Evolutionary conservation across 371 early-diverging fungal species (phyloP).

Genomic region (Saksenaea vasiformis): DNA sequence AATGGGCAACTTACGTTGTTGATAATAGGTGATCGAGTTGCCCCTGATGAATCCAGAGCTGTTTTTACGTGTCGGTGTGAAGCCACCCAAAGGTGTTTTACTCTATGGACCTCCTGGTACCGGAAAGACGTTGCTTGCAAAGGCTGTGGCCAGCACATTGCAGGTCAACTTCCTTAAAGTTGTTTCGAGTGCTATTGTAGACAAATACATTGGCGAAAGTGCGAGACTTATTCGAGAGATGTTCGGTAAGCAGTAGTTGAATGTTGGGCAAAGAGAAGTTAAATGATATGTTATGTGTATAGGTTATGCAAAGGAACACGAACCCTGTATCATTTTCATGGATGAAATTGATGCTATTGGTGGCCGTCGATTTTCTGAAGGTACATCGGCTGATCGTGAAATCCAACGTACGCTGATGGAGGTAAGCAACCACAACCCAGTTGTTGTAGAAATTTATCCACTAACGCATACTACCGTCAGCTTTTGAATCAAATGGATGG

Average conservation of each 20-base stretch:
- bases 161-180: slow-evolving; percentile 98
- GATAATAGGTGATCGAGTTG: slow-evolving; percentile 89
- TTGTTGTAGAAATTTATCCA: slow-evolving; percentile 2
- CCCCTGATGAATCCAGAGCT: slow-evolving; percentile 99
- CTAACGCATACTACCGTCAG: slow-evolving; percentile 19
- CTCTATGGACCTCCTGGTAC: slow-evolving; percentile 99
- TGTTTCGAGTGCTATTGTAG: slow-evolving; percentile 97
- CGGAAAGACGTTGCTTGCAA: slow-evolving; percentile 88
- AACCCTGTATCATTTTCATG: slow-evolving; percentile 99
- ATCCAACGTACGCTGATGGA: slow-evolving; percentile 99
- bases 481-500: slow-evolving; percentile 99
- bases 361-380: slow-evolving; percentile 98
- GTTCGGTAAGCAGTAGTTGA: slow-evolving; percentile 75
- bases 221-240: slow-evolving; percentile 98
- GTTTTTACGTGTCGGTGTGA: slow-evolving; percentile 97
- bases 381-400: slow-evolving; percentile 99
- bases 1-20: background rate
- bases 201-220: slow-evolving; percentile 99
- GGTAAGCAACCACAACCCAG: slow-evolving; percentile 16
- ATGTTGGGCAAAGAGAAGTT: background rate
- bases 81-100: slow-evolving; percentile 98
- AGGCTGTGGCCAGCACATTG: slow-evolving; percentile 97
- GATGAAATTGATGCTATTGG: slow-evolving; percentile 99
- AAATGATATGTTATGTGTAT: slow-evolving; percentile 16
- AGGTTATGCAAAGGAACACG: slow-evolving; percentile 97